Evolutionary conservation across 345 rosid species (phyloP).

Genomic region (Aurinia saxatilis): DNA sequence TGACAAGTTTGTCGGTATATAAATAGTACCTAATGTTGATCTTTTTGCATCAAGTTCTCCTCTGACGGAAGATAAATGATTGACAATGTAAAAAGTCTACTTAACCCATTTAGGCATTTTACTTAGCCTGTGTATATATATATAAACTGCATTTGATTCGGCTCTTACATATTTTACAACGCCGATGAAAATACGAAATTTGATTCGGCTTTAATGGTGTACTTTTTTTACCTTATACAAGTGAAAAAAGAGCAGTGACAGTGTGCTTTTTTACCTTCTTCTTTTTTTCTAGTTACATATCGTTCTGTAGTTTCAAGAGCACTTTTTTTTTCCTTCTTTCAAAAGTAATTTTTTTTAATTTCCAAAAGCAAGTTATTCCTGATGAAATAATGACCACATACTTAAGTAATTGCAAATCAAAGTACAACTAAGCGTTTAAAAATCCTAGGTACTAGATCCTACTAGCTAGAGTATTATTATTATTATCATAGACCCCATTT

Average conservation of each 20-base stretch:
- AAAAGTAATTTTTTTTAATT: too few species aligned
- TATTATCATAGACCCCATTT: background rate
- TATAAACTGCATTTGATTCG: background rate
- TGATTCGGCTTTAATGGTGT: background rate
- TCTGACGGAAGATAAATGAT: background rate
- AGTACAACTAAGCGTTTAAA: background rate
- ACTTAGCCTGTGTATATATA: background rate
- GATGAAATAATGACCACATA: background rate
- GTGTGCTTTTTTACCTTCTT: background rate
- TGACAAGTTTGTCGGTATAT: background rate
- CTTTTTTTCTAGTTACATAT: background rate
- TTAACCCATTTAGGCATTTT: too few species aligned
- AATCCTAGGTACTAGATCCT: background rate
- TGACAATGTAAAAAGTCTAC: too few species aligned
- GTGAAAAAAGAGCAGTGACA: slow-evolving; percentile 11
- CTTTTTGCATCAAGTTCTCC: background rate
- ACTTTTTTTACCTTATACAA: slow-evolving; percentile 13
- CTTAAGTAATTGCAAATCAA: background rate
- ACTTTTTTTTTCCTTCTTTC: too few species aligned
- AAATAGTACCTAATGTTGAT: background rate
- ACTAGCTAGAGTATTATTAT: background rate
- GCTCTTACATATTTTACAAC: background rate
- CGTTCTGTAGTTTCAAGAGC: too few species aligned
- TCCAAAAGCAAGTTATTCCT: background rate
- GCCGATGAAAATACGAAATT: too few species aligned